Evolutionary conservation across 2,329 filamentous ascomycete genomes (phyloP).

Genomic region (Aspergillus pseudotamarii): DNA sequence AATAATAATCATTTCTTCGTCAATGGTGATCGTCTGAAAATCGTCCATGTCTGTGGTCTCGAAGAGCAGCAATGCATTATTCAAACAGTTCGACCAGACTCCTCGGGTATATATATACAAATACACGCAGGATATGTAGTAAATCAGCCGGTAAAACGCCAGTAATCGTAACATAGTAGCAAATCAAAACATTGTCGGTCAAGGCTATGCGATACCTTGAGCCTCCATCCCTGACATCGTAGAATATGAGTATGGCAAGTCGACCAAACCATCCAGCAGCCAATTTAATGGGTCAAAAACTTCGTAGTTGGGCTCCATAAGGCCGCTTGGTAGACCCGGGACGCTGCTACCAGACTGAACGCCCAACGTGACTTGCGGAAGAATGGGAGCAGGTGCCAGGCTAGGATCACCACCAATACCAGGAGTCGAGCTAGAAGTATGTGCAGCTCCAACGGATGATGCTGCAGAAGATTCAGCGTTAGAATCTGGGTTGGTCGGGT

Average conservation of each 20-base stretch:
- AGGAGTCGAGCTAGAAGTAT: slow-evolving; percentile 38
- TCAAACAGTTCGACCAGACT: slow-evolving; percentile 9
- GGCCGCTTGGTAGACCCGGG: slow-evolving; percentile 48
- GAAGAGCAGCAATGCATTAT: neutral
- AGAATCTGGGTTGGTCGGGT: slow-evolving; percentile 83
- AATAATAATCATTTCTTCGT: neutral
- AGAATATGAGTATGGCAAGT: slow-evolving; percentile 72
- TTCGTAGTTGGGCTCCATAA: slow-evolving; percentile 74
- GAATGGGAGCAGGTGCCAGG: slow-evolving; percentile 41
- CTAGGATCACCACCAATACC: slow-evolving; percentile 48
- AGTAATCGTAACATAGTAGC: slow-evolving; percentile 7
- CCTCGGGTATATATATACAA: slow-evolving; percentile 21
- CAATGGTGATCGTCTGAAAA: neutral
- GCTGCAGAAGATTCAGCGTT: slow-evolving; percentile 72
- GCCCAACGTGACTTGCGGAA: slow-evolving; percentile 36
- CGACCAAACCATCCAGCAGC: slow-evolving; percentile 84
- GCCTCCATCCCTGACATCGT: slow-evolving; percentile 55
- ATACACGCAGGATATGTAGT: slow-evolving; percentile 2
- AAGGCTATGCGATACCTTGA: slow-evolving; percentile 37
- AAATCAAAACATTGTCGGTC: slow-evolving; percentile 4
- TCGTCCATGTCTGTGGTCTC: neutral
- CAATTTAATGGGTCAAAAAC: slow-evolving; percentile 92
- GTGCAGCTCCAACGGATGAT: slow-evolving; percentile 55
- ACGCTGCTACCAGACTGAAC: slow-evolving; percentile 30
- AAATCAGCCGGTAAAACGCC: slow-evolving; percentile 8